Evolutionary conservation across 2,329 filamentous ascomycete genomes (phyloP), one percentile per base, ranked within the genome.

Genomic region (Pseudocercospora cruenta): DNA sequence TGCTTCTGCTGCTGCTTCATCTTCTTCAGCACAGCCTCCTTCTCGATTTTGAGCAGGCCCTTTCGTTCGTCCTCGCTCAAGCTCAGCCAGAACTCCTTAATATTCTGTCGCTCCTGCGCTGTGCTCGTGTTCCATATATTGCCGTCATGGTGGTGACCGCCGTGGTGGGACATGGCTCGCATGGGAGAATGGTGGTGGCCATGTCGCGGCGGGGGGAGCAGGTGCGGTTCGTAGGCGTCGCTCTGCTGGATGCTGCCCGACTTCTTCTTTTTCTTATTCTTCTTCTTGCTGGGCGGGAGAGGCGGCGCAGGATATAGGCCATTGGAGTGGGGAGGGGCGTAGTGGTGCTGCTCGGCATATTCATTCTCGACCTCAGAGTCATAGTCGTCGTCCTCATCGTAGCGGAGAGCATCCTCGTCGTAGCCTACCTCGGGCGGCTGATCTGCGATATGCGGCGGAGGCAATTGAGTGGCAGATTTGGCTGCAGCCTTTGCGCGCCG

Each of bases 1-100:
- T 98, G 94, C 80, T 98, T 98, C 80, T 99, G 95, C 80, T 99
- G 95, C 80, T 99, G 95, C 84, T 99, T 99, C 95, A 99, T 99
- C 84, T 99, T 99, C 77, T 92, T 93, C 64, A 99, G 82, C 0
- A 99, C 95, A 7, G 95, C 94, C 80, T 99, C 94, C 82, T 99
- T 99, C 81, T 99, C 95, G 31, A 99, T 94, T 80, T 97, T 97
- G 76, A 99, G 93, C 55, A 99, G 84, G 16, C 92, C 95, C 78
- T 96, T 95, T 73, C 95, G 91, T 78, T 98, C 94, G 43, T 96
- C 92, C 79, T 99, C 95, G 71, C 92, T 93, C 51, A 99, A 81
- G 16, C 93, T 93, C 61, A 99, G 86, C 95, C 95, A 99, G 80
- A 98, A 99, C 73, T 97, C 92, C 81, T 97, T 97, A 77, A 99